phyloP scores from a whole-genome alignment of 495 filamentous ascomycete genomes.

The Rhypophila decipiens region DNA sequence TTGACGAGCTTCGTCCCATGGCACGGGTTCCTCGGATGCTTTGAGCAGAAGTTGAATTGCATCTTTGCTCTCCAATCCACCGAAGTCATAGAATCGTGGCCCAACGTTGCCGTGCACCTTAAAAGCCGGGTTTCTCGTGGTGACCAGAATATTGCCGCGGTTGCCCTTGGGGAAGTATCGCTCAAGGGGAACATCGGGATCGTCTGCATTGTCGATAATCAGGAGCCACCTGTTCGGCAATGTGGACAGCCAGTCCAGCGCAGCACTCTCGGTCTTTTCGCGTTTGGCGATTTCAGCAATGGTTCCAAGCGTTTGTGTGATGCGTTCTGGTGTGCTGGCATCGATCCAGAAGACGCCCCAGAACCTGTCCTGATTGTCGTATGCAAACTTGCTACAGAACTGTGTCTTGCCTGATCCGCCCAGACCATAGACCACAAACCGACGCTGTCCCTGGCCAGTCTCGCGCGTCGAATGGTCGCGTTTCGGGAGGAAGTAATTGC shows the following conservation, averaged over 20 bases:
- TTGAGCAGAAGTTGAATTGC: constrained; percentile 35
- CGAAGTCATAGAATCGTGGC: constrained; percentile 21
- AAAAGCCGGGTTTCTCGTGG: constrained; percentile 29
- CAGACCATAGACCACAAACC: constrained; percentile 30
- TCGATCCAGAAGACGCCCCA: constrained; percentile 12
- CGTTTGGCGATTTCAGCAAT: constrained; percentile 20
- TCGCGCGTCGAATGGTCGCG: neutral
- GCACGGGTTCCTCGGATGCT: constrained; percentile 23
- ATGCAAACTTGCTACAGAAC: constrained; percentile 30
- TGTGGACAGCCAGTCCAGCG: constrained; percentile 25
- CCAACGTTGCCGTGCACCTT: constrained; percentile 26
- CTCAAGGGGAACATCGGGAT: constrained; percentile 22
- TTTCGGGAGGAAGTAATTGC: neutral
- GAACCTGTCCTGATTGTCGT: constrained; percentile 21
- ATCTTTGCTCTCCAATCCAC: constrained; percentile 24
- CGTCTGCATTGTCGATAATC: constrained; percentile 37
- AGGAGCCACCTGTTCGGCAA: constrained; percentile 25
- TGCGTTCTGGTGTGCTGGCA: constrained; percentile 3
- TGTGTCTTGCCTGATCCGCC: constrained; percentile 36
- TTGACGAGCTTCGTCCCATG: constrained; percentile 9
- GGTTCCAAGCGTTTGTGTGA: constrained; percentile 12
- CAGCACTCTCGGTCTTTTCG: constrained; percentile 20
- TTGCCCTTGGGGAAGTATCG: constrained; percentile 26
- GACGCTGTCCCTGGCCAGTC: neutral
- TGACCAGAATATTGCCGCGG: constrained; percentile 32